Base-by-base conservation (phyloP, 352 stramenopile species). In the Globisporangium paroecandrum region DNA sequence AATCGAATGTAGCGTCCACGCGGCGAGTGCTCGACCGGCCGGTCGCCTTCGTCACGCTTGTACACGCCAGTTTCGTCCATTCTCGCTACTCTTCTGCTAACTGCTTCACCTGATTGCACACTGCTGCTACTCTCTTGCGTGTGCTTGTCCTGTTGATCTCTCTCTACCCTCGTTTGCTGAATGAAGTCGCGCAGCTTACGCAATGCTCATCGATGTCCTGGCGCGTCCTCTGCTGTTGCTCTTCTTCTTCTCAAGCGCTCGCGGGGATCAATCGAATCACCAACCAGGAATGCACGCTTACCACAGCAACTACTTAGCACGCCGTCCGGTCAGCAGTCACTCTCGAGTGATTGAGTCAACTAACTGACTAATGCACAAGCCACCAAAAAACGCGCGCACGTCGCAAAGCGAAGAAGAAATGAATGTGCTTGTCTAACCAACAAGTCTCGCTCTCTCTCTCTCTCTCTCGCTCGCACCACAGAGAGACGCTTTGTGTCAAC, bases 1-100 rank as follows among this genome's bases (percentile, higher is more conserved):
- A 95, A 95, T 59, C 87, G 87, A 67, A 95, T 92, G 74, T 95
- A 95, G 29, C 86, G 83, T 1, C 83, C 87, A n/a, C 87, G 85
- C 24, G 87, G 87, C 46, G 87, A 95, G 55, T 83, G 78, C 72
- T 95, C 87, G 62, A 93, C 71, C 6, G 85, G 83, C 3, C 85
- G 85, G 47, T 94, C 85, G 25, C 83, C 81, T 60, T 91, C 87
- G 43, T 92, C 84, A 12, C 80, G 70, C 72, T 85, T 84, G 77
- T 90, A 92, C 67, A 89, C 73, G 68, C 89, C 84, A 62, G 66
- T 76, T 38, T 92, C 82, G 58, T 88, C 77, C 84, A 92, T 90
- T 49, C 36, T 12, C 38, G 10, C 10, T 62, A 29, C 27, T 69
- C 10, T 7, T 7, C 18, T 63, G 57, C 27, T 69, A 47, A 58